Percentiles rank a stretch among this genome's conserved stretches.
Conservation (phyloP, 1,284 basidiomycete genomes). For the Cutaneotrichosporon arboriforme region DNA sequence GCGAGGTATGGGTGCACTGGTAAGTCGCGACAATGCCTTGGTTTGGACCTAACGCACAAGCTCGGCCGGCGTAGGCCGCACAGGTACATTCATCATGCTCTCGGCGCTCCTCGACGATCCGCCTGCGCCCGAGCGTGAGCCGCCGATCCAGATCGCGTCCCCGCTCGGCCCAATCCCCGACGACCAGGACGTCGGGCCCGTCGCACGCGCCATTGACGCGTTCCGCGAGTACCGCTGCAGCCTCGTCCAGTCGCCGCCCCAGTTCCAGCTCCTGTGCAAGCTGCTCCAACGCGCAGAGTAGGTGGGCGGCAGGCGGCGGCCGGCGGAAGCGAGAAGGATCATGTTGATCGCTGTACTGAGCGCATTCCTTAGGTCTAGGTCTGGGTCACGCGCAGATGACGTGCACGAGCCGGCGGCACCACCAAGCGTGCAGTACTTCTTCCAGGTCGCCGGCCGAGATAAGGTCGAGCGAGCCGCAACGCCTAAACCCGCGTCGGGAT, state of each 20-base stretch:
- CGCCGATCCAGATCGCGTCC: conserved; percentile 5
- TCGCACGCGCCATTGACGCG: conserved; percentile 31
- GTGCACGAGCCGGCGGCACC: too few species aligned
- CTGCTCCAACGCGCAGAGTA: background rate
- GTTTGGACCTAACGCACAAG: conserved; percentile 13
- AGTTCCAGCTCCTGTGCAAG: conserved; percentile 28
- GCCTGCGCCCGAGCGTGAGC: background rate
- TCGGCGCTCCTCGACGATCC: conserved; percentile 24
- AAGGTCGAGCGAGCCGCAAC: too few species aligned
- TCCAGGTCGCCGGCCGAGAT: too few species aligned
- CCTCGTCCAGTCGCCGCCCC: conserved; percentile 35
- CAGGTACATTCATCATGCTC: conserved; percentile 41
- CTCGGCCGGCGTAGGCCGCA: conserved; percentile 44
- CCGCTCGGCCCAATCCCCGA: conserved; percentile 24
- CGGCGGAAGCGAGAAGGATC: too few species aligned
- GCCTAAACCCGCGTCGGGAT: too few species aligned
- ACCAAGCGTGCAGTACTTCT: too few species aligned
- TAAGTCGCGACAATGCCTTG: conserved; percentile 15
- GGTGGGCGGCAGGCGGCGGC: too few species aligned
- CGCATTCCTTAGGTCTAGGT: too few species aligned
- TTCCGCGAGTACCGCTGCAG: conserved; percentile 36
- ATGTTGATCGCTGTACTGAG: too few species aligned
- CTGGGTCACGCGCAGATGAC: too few species aligned
- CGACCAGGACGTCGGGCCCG: conserved; percentile 16
- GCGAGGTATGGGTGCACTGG: conserved; percentile 47